Evolutionary conservation across 2,329 filamentous ascomycete species (phyloP).

Genomic region (Fusarium setosum): DNA sequence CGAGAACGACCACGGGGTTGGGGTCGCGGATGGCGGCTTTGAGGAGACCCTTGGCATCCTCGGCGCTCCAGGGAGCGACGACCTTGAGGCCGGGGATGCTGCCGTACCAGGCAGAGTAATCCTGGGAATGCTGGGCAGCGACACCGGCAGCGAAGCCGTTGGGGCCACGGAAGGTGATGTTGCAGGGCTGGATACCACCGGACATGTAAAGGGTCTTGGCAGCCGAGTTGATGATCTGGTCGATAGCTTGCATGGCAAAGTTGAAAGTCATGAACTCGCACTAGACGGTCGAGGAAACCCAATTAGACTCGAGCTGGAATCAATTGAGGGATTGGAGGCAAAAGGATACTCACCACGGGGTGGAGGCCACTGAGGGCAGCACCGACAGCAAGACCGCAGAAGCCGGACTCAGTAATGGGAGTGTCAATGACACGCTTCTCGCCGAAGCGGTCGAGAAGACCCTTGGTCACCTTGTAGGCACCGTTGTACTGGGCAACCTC

Average conservation of each 20-base stretch:
- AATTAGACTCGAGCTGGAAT: slow-evolving; percentile 16
- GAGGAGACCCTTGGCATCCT: slow-evolving; percentile 97
- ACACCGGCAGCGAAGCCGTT: slow-evolving; percentile 98
- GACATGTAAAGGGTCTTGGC: slow-evolving; percentile 99
- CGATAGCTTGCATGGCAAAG: slow-evolving; percentile 99
- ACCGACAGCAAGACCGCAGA: slow-evolving; percentile 92
- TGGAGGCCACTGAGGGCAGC: slow-evolving; percentile 94
- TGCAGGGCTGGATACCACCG: slow-evolving; percentile 98
- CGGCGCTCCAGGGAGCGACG: slow-evolving; percentile 93
- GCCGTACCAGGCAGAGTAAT: slow-evolving; percentile 99
- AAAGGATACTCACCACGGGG: slow-evolving; percentile 78
- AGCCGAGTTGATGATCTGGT: slow-evolving; percentile 98
- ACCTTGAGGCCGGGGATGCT: slow-evolving; percentile 98
- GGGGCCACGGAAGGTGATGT: slow-evolving; percentile 99
- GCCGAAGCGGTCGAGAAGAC: slow-evolving; percentile 94
- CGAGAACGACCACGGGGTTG: slow-evolving; percentile 92
- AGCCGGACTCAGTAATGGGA: slow-evolving; percentile 97
- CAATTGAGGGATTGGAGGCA: background rate
- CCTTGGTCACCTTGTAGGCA: slow-evolving; percentile 99
- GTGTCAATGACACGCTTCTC: slow-evolving; percentile 98
- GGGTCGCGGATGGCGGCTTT: slow-evolving; percentile 99
- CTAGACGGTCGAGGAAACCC: slow-evolving; percentile 55
- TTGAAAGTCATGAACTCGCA: slow-evolving; percentile 99
- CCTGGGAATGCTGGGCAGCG: slow-evolving; percentile 97
- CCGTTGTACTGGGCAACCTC: slow-evolving; percentile 99